A percentile compares a stretch with the other conserved stretches of the same genome.
These are phyloP conservation scores for Pinus albicaulis DNA, from an alignment of 75 land plant species.

Conservation along the genomic window DNA sequence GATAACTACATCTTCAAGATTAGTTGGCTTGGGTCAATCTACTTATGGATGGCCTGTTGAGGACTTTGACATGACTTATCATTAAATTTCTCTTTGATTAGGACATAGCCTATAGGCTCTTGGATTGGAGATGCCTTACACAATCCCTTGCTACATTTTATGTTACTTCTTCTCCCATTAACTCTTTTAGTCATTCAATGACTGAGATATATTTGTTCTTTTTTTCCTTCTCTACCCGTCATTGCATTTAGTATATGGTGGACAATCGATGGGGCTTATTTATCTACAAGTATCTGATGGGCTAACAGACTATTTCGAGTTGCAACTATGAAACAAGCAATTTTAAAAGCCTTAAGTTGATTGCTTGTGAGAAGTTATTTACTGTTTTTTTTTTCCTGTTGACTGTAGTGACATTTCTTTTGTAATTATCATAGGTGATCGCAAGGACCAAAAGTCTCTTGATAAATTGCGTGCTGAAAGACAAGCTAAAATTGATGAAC, in stretches of 20 bases:
- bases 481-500: constrained; percentile 88
- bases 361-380: not conserved
- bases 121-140: no score
- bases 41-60: no score
- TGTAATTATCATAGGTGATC: constrained; percentile 45
- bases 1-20: no score
- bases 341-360: not conserved
- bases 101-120: no score
- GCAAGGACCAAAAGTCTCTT: constrained; percentile 84
- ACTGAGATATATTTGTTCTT: no score
- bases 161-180: no score
- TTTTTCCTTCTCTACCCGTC: not conserved
- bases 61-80: no score
- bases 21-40: no score
- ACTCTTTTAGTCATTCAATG: no score
- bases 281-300: not conserved
- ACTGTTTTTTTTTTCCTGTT: not conserved
- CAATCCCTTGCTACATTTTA: no score
- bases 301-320: not conserved
- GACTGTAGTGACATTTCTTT: not conserved
- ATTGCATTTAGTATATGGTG: not conserved
- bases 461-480: constrained; percentile 86
- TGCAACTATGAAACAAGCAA: not conserved
- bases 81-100: no score
- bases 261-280: not conserved